These are phyloP conservation scores for Nemania bipapillata DNA, from an alignment of 2,329 filamentous ascomycete species.

Conservation along the genomic window DNA sequence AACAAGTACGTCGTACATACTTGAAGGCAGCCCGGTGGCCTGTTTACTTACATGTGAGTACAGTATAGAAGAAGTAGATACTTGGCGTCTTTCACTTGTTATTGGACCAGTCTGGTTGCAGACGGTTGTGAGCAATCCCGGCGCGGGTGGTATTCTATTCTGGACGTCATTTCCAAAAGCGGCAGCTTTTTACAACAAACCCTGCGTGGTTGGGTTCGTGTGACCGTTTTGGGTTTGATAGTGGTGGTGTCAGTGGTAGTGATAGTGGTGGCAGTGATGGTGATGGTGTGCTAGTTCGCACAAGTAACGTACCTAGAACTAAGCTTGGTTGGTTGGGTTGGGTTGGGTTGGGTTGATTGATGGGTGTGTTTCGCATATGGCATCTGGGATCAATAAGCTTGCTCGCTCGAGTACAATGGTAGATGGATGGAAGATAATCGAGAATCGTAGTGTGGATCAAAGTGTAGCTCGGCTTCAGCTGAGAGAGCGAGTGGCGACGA, in stretches of 20 bases:
- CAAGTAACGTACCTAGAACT: too few species aligned
- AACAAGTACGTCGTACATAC: too few species aligned
- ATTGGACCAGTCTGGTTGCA: constrained; percentile 9
- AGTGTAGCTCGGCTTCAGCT: constrained; percentile 20
- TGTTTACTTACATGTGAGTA: too few species aligned
- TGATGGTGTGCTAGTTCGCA: too few species aligned
- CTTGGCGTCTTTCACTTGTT: background rate
- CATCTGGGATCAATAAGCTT: constrained; percentile 24
- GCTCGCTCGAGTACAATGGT: background rate
- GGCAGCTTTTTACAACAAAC: constrained; percentile 27
- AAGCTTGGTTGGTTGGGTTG: too few species aligned
- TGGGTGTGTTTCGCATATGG: constrained; percentile 27
- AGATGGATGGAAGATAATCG: background rate
- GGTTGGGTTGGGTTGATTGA: background rate
- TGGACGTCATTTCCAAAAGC: constrained; percentile 24
- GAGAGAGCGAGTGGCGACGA: constrained; percentile 19
- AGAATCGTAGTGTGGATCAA: background rate
- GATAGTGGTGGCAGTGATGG: background rate
- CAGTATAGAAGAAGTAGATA: too few species aligned
- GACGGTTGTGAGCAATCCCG: constrained; percentile 13
- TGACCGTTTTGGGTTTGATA: constrained; percentile 15
- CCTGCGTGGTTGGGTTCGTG: constrained; percentile 5
- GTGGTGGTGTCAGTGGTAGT: background rate
- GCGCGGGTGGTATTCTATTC: constrained; percentile 22
- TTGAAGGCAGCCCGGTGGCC: too few species aligned